Base-by-base conservation (phyloP, 2,329 filamentous ascomycete species). In the Aspergillus fumigatus region DNA sequence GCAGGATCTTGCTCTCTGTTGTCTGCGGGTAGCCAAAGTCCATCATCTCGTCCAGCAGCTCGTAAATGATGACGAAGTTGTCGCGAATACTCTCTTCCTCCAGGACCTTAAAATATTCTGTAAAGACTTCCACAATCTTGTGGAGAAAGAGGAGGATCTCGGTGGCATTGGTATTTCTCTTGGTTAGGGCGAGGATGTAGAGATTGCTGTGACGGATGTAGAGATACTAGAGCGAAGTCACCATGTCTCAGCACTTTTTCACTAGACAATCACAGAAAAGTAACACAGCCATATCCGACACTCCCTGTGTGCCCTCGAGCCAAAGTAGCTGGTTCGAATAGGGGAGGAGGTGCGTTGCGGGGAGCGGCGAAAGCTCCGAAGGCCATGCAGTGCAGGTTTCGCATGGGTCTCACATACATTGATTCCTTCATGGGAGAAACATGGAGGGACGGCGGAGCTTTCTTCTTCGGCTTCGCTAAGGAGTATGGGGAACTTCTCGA, bases 151-250 rank as follows among this genome's bases (percentile, higher is more conserved):
- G 87, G 49, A 99, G 86, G 67, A 99, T 97, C 78, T 99, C 94
- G 78, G 94, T 92, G 64, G 94, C 94, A 81, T 99, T 99, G 67
- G 92, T 96, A 79, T 99, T 99, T 74, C 93, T 90, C 83, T 99
- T 99, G 56, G 94, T 99, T 59, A 99, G 82, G 61, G 94, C 94
- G 68, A 99, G 90, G 64, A 99, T 88, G 78, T 97, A 99, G 67
- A 99, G 89, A 79, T 99, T 99, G 80, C 96, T 97, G 79, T 99
- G 94, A 71, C 93, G 88, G 77, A 99, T 99, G 79, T 99, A 99
- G 71, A 99, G 90, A 77, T 97, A 99, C 90, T 95, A 60, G 40
- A 58, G 48, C 43, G 48, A 19, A 32, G 23, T 11, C 23, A 26
- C n/a, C 23, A 49, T 32, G 27, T 53, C 53, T 65, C 49, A 62